These are phyloP conservation scores for Asterella californica DNA, from an alignment of 225 moss, liverwort and hornwort genomes.

Conservation along the genomic window DNA sequence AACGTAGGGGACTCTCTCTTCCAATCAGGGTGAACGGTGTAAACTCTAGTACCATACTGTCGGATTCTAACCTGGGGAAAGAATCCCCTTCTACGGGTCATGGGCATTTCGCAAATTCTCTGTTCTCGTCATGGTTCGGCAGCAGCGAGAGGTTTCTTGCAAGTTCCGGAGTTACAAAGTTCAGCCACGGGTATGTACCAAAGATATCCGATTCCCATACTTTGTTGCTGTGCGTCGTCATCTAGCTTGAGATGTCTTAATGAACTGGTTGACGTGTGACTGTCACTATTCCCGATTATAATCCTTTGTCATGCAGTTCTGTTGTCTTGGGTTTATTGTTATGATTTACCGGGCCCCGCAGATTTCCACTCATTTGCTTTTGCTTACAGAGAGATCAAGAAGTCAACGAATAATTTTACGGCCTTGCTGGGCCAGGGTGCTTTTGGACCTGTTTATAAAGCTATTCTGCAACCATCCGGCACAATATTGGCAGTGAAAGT, in stretches of 20 bases:
- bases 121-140: constrained; percentile 63
- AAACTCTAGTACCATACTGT: constrained; percentile 74
- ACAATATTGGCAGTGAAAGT: constrained; percentile 88
- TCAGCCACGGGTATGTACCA: constrained; percentile 66
- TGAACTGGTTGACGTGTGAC: too few relatives aligned
- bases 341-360: neutral
- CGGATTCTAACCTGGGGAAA: constrained; percentile 59
- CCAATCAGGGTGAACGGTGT: constrained; percentile 94
- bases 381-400: constrained; percentile 76
- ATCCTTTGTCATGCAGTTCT: neutral
- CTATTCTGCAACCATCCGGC: constrained; percentile 68
- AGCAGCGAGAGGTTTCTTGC: constrained; percentile 62
- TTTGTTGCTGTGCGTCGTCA: neutral
- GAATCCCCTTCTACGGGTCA: constrained; percentile 47
- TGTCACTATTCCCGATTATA: neutral
- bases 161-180: constrained; percentile 82
- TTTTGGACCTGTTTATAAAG: constrained; percentile 96
- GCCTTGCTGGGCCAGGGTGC: constrained; percentile 86
- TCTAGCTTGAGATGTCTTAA: too few relatives aligned
- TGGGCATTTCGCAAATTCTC: constrained; percentile 38
- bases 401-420: constrained; percentile 78
- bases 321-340: neutral
- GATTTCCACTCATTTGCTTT: neutral
- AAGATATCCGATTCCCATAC: neutral
- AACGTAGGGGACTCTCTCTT: constrained; percentile 60